A percentile compares a stretch with the other conserved stretches of the same genome.
These are phyloP conservation scores for Trifolium dubium DNA, from an alignment of 306 rosid species.

Conservation along the genomic window DNA sequence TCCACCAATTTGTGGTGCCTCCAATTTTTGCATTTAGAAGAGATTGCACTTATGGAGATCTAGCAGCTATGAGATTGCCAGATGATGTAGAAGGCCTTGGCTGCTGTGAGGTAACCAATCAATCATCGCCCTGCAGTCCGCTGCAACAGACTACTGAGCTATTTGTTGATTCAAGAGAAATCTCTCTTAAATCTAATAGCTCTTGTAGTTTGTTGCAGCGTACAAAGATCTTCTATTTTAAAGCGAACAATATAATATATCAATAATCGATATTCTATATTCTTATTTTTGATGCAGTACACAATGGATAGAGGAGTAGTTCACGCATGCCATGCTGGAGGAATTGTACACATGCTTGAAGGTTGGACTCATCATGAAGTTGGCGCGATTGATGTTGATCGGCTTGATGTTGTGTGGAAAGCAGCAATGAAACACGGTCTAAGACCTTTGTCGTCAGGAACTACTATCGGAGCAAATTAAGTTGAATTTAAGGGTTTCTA, in stretches of 20 bases:
- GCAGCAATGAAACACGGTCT: slow-evolving; percentile 86
- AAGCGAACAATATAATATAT: background rate
- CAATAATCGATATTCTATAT: background rate
- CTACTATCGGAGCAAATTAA: slow-evolving; percentile 2
- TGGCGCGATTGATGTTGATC: slow-evolving; percentile 81
- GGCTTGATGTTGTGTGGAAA: slow-evolving; percentile 83
- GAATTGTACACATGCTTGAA: slow-evolving; percentile 79
- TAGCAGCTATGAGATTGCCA: slow-evolving; percentile 89
- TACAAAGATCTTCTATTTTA: too few species aligned
- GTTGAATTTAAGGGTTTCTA: background rate
- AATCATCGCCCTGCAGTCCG: background rate
- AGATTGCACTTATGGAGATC: slow-evolving; percentile 86
- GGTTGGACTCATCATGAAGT: slow-evolving; percentile 95
- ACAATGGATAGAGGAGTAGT: slow-evolving; percentile 92
- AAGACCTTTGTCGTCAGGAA: slow-evolving; percentile 60
- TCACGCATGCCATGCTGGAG: slow-evolving; percentile 97
- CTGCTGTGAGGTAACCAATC: slow-evolving; percentile 67
- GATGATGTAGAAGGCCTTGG: slow-evolving; percentile 81
- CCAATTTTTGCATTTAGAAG: slow-evolving; percentile 76
- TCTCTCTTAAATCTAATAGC: too few species aligned
- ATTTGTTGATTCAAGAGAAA: too few species aligned
- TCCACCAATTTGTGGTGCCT: slow-evolving; percentile 93
- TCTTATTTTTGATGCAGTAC: slow-evolving; percentile 52
- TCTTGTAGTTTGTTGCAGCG: too few species aligned
- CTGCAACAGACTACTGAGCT: too few species aligned